Evolutionary conservation across 2,329 filamentous ascomycete species (phyloP), one percentile per base, ranked within the genome.

Genomic region (Monascus ruber): DNA sequence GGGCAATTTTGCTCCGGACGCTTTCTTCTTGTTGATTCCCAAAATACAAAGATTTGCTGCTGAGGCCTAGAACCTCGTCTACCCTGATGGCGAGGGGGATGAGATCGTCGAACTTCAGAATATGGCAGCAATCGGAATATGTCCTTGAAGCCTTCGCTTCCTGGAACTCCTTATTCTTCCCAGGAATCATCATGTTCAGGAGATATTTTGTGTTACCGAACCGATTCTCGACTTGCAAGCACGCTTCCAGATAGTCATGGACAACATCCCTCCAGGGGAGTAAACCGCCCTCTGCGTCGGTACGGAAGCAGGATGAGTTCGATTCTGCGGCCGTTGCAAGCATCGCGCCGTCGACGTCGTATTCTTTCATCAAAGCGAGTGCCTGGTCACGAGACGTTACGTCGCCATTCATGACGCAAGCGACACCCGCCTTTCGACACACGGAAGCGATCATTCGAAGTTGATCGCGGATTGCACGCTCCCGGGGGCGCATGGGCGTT

Each of bases 401-500:
- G 54, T 98, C 91, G 35, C 91, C 91, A 55, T 98, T 98, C 79
- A 96, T 88, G 32, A 96, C 65, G 56, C 89, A 95, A 6, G 89
- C 87, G 2, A 98, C 87, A 26, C 89, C 89, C 7, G 80, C 80
- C 47, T 87, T 80, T 46, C 75, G 79, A 56, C 91, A 98, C 1
- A 94, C 71, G 4, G 78, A 70, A 1, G 76, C 82, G 35, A 98
- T 73, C 84, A 94, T 94, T 42, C 73, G 74, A 44, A 98, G 69
- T 63, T 95, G 88, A 24, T 79, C 81, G 11, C 91, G 77, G 42
- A 96, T 86, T 2, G 89, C 91, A 24, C 79, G 74, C 63, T 96
- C 87, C 35, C 88, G 73, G 1, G 89, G 88, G 31, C 91, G 77
- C 91, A 98, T 98, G 1, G 88, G 85, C 5, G 88, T 89, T 0